A percentile compares a stretch with the other conserved stretches of the same genome.
Conservation (phyloP, 106 monocot species). For the Dendrobium chrysotoxum region DNA sequence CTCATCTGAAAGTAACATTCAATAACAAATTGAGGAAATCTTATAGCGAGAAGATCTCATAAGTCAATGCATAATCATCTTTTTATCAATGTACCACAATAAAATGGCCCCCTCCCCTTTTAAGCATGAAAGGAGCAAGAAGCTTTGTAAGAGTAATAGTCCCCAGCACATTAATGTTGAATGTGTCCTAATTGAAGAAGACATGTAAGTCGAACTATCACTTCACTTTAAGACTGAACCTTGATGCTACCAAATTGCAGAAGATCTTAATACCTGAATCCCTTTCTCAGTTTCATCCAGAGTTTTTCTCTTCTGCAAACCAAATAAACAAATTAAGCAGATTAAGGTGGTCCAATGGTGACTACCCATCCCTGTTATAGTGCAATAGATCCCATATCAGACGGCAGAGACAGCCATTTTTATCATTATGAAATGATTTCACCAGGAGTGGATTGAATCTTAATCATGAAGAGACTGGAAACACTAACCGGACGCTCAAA, state of each 20-base stretch:
- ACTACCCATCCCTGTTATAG: background rate
- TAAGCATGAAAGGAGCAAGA: conserved; percentile 84
- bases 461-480: background rate
- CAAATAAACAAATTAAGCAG: conserved; percentile 2
- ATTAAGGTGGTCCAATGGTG: background rate
- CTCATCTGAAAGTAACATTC: conserved; percentile 44
- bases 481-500: conserved; percentile 83
- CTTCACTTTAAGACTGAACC: background rate
- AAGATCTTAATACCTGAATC: conserved; percentile 27
- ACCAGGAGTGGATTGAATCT: background rate
- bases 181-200: conserved; percentile 45
- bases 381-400: background rate
- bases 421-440: conserved; percentile 9
- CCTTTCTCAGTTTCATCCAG: conserved; percentile 61
- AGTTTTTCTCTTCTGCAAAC: conserved; percentile 51
- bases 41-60: background rate
- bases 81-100: conserved; percentile 56
- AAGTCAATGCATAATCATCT: background rate
- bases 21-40: conserved; percentile 5
- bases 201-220: background rate
- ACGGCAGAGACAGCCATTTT: background rate
- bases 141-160: conserved; percentile 77
- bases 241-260: background rate
- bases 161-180: conserved; percentile 78
- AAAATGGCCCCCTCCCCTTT: conserved; percentile 86